phyloP scores from a whole-genome alignment of 2,329 filamentous ascomycete genomes.

The Venturia nashicola region DNA sequence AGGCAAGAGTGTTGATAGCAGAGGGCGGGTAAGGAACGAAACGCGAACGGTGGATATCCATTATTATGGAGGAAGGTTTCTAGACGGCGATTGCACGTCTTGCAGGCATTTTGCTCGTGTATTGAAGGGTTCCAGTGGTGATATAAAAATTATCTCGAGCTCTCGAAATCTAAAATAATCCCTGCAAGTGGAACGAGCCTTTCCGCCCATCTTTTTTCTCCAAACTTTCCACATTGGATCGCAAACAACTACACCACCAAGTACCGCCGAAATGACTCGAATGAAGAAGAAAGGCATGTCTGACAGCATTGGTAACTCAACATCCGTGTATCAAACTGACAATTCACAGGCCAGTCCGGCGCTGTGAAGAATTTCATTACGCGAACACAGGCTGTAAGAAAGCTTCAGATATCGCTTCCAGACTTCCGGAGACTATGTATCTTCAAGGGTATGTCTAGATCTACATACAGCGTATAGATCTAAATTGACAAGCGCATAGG shows the following conservation, averaged over 20 bases:
- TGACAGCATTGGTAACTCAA: neutral
- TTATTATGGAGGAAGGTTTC: conserved; percentile 25
- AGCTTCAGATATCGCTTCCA: conserved; percentile 91
- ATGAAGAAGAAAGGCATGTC: conserved; percentile 51
- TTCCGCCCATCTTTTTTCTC: neutral
- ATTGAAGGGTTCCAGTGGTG: neutral
- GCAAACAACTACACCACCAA: neutral
- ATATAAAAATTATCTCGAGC: neutral
- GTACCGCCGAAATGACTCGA: conserved; percentile 19
- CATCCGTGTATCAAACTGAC: conserved; percentile 14
- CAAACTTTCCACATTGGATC: neutral
- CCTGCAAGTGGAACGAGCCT: neutral
- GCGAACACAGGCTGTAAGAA: conserved; percentile 89
- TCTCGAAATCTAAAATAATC: neutral
- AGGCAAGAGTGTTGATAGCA: conserved; percentile 87
- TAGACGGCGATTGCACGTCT: neutral
- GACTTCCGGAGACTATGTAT: conserved; percentile 98
- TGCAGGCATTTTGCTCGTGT: neutral
- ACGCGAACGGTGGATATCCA: conserved; percentile 96
- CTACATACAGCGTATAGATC: neutral
- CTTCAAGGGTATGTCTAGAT: conserved; percentile 62
- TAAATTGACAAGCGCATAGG: conserved; percentile 28
- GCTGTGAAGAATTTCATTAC: conserved; percentile 98
- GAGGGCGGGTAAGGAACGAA: conserved; percentile 89
- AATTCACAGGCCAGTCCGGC: conserved; percentile 57